These are phyloP conservation scores for Globisporangium carolinianum DNA, from an alignment of 352 stramenopile species.

Conservation along the genomic window DNA sequence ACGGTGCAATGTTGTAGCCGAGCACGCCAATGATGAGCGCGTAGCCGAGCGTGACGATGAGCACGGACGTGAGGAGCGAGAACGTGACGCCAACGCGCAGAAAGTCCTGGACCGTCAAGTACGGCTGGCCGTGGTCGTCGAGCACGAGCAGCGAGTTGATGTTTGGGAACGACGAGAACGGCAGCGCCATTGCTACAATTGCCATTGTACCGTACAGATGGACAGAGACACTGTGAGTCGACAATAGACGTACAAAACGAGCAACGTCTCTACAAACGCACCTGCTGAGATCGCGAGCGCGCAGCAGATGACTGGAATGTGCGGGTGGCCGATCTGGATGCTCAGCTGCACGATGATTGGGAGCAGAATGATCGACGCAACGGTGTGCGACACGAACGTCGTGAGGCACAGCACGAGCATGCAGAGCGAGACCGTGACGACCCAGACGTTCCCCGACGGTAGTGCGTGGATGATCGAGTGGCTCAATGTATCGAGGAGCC, in stretches of 20 bases:
- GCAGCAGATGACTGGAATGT: conserved; percentile 83
- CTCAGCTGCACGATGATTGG: conserved; percentile 90
- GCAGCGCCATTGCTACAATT: conserved; percentile 76
- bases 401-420: conserved; percentile 81
- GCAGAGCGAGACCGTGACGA: conserved; percentile 85
- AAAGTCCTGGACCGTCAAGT: conserved; percentile 86
- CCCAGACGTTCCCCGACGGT: conserved; percentile 74
- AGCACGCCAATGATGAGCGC: conserved; percentile 77
- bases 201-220: background rate
- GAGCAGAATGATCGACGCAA: conserved; percentile 89
- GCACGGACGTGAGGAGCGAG: conserved; percentile 71
- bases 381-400: conserved; percentile 92
- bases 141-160: conserved; percentile 89
- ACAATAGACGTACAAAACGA: background rate
- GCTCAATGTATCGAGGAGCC: conserved; percentile 75
- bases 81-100: conserved; percentile 80
- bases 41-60: conserved; percentile 86
- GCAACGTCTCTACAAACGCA: conserved; percentile 16
- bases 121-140: conserved; percentile 84
- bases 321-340: conserved; percentile 78
- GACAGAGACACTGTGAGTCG: background rate
- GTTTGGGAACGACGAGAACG: conserved; percentile 91
- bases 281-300: conserved; percentile 84
- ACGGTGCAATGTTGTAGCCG: conserved; percentile 62
- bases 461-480: conserved; percentile 77